Conservation (phyloP, 2,329 filamentous ascomycete species). For the Corinectria fuckeliana region DNA sequence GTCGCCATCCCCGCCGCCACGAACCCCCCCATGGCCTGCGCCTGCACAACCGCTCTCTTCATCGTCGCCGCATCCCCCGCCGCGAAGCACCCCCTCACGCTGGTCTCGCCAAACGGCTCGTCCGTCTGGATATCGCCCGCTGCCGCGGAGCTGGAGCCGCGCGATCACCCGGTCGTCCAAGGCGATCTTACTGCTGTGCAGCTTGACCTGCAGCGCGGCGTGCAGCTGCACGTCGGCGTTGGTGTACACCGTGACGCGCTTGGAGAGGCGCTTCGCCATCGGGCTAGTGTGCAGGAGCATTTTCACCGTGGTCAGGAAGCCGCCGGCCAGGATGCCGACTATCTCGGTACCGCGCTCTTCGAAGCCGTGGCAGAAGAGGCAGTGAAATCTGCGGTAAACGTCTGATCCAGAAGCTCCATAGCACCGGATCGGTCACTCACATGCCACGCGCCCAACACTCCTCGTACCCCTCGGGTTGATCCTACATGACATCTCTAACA, state of each 20-base stretch:
- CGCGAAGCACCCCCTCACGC: constrained; percentile 58
- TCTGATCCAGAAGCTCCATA: constrained; percentile 2
- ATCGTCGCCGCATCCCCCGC: constrained; percentile 55
- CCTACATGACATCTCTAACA: constrained; percentile 56
- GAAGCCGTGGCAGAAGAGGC: constrained; percentile 65
- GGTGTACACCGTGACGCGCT: constrained; percentile 58
- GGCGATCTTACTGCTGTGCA: constrained; percentile 44
- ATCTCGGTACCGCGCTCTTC: constrained; percentile 58
- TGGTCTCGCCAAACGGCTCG: constrained; percentile 56
- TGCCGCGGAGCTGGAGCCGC: constrained; percentile 41
- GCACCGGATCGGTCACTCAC: constrained; percentile 41
- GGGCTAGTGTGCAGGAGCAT: constrained; percentile 49
- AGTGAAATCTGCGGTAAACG: constrained; percentile 55
- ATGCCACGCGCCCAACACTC: constrained; percentile 62
- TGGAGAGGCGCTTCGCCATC: constrained; percentile 52
- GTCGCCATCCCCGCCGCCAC: constrained; percentile 37
- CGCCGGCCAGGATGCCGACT: constrained; percentile 54
- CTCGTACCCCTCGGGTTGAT: constrained; percentile 57
- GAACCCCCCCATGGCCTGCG: constrained; percentile 38
- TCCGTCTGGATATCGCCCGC: constrained; percentile 52
- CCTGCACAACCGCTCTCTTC: constrained; percentile 40
- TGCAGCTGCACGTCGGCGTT: constrained; percentile 49
- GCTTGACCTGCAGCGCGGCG: constrained; percentile 32
- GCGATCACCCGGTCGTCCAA: constrained; percentile 46
- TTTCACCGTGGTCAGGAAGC: constrained; percentile 38